A percentile compares a stretch with the other conserved stretches of the same genome.
These are phyloP conservation scores for Xylariaceae sp. DNA, from an alignment of 2,329 filamentous ascomycete species.

Conservation along the genomic window DNA sequence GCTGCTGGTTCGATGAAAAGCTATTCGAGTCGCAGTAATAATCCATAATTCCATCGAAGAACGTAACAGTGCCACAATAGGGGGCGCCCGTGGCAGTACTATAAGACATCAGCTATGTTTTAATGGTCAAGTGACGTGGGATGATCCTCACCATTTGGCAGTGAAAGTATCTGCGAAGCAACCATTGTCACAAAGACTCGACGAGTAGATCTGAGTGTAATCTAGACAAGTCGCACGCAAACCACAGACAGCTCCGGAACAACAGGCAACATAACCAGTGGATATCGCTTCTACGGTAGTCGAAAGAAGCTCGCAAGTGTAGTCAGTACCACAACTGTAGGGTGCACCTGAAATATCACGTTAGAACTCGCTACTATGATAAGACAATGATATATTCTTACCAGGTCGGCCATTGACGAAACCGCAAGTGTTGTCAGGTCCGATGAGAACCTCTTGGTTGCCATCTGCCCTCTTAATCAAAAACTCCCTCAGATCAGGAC, in stretches of 20 bases:
- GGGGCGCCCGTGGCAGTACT: slow-evolving; percentile 29
- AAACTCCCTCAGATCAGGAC: slow-evolving; percentile 34
- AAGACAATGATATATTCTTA: slow-evolving; percentile 16
- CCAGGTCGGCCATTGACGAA: slow-evolving; percentile 40
- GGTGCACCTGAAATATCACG: slow-evolving; percentile 29
- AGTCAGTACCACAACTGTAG: slow-evolving; percentile 35
- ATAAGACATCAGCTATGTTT: slow-evolving; percentile 13
- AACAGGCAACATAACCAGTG: slow-evolving; percentile 42
- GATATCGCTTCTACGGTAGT: slow-evolving; percentile 22
- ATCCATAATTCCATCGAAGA: slow-evolving; percentile 38
- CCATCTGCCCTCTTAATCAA: slow-evolving; percentile 28
- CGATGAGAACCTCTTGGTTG: slow-evolving; percentile 38
- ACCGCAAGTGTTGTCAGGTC: slow-evolving; percentile 49
- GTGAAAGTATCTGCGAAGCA: slow-evolving; percentile 39
- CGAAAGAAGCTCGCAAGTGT: slow-evolving; percentile 38
- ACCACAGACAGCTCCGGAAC: slow-evolving; percentile 32
- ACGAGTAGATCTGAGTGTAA: slow-evolving; percentile 30
- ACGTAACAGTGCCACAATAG: slow-evolving; percentile 45
- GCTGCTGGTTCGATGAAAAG: slow-evolving; percentile 32
- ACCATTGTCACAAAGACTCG: slow-evolving; percentile 37
- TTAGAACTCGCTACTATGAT: slow-evolving; percentile 3
- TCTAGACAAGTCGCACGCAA: slow-evolving; percentile 38
- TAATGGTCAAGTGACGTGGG: neutral
- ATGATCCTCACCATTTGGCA: slow-evolving; percentile 41
- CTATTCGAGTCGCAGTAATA: slow-evolving; percentile 40